A percentile compares a stretch with the other conserved stretches of the same genome.
Conservation (phyloP, 352 stramenopile species). For the Phytophthora rubi region DNA sequence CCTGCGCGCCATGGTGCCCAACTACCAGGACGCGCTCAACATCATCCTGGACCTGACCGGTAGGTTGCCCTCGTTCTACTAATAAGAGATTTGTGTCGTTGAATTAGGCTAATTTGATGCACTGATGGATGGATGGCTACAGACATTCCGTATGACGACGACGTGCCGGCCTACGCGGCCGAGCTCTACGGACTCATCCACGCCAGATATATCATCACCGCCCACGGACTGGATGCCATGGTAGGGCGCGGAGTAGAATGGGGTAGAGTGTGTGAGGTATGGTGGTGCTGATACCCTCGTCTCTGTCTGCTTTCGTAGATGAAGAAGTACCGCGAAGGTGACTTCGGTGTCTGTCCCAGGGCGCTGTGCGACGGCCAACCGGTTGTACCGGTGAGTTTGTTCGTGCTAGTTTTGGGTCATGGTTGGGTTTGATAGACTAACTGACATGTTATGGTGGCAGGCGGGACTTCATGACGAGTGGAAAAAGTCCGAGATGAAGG, state of each 20-base stretch:
- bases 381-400: constrained; percentile 74
- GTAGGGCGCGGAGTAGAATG: constrained; percentile 32
- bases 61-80: constrained; percentile 24
- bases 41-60: constrained; percentile 93
- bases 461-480: constrained; percentile 88
- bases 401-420: background rate
- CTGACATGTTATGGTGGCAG: constrained; percentile 25
- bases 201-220: constrained; percentile 91
- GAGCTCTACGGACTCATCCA: constrained; percentile 92
- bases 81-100: background rate
- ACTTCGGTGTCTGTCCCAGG: constrained; percentile 88
- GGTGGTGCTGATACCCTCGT: background rate
- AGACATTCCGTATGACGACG: constrained; percentile 91
- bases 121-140: constrained; percentile 19
- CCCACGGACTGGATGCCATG: constrained; percentile 89
- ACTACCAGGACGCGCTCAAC: constrained; percentile 92
- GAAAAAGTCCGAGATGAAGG: constrained; percentile 92
- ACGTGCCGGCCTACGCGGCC: constrained; percentile 85
- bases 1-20: constrained; percentile 86
- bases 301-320: too few relatives aligned
- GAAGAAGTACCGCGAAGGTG: constrained; percentile 90
- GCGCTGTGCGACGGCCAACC: constrained; percentile 84
- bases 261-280: background rate
- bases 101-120: too few relatives aligned
- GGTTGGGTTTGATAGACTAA: too few relatives aligned